These are phyloP conservation scores for Rhynchosporium agropyri DNA, from an alignment of 2,329 filamentous ascomycete genomes.

Conservation along the genomic window DNA sequence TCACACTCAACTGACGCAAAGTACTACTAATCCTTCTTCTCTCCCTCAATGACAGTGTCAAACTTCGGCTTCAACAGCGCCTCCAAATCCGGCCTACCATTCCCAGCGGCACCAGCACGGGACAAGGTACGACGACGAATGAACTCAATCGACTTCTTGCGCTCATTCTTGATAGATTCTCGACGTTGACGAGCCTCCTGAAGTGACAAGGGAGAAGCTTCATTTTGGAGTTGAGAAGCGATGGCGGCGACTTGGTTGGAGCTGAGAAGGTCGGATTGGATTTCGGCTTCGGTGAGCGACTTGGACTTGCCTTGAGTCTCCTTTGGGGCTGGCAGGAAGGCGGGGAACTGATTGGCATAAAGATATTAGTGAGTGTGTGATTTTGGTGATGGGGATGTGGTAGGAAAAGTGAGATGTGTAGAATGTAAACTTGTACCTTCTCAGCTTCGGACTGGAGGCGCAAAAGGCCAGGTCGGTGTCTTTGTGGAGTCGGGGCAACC, in stretches of 20 bases:
- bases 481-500: neutral
- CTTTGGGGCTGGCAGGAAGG: constrained; percentile 3
- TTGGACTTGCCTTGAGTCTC: constrained; percentile 15
- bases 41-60: neutral
- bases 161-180: constrained; percentile 27
- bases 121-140: constrained; percentile 27
- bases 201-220: constrained; percentile 25
- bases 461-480: neutral
- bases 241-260: constrained; percentile 12
- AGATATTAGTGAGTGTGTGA: neutral
- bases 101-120: constrained; percentile 6
- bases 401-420: neutral
- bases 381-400: neutral
- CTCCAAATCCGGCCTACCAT: constrained; percentile 10
- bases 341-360: neutral
- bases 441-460: constrained; percentile 16
- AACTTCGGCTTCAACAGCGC: constrained; percentile 10
- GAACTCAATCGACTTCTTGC: constrained; percentile 27
- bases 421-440: constrained; percentile 6
- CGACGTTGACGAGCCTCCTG: constrained; percentile 29
- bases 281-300: constrained; percentile 25
- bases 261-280: constrained; percentile 17
- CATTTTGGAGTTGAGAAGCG: constrained; percentile 11
- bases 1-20: no score
- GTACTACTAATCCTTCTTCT: neutral